Conservation (phyloP, 2,329 filamentous ascomycete genomes). For the Fusarium nurragi region DNA sequence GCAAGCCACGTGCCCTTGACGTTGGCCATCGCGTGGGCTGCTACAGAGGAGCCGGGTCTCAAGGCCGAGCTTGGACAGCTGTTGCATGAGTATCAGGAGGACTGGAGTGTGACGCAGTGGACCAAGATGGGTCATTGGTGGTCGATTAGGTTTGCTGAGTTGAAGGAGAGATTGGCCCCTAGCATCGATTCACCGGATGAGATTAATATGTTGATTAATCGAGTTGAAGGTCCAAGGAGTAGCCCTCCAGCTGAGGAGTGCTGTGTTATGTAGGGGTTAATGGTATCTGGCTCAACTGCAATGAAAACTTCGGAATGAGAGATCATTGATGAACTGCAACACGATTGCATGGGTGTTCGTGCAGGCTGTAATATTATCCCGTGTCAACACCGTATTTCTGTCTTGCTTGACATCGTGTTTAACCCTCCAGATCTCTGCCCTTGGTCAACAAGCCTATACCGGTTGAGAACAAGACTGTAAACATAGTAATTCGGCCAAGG, state of each 20-base stretch:
- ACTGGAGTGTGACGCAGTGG: slow-evolving; percentile 29
- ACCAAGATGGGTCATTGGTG: slow-evolving; percentile 30
- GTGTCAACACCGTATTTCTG: no score
- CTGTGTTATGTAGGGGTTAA: slow-evolving; percentile 22
- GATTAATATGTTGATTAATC: neutral
- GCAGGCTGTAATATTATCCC: no score
- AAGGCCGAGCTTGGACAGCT: slow-evolving; percentile 16
- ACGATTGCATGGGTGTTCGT: no score
- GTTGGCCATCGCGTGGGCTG: slow-evolving; percentile 25
- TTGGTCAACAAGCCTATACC: no score
- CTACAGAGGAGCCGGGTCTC: slow-evolving; percentile 27
- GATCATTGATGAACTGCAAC: no score
- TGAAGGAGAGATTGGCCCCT: slow-evolving; percentile 14
- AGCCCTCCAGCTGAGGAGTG: slow-evolving; percentile 20
- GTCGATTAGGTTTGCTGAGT: slow-evolving; percentile 25
- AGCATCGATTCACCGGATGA: neutral
- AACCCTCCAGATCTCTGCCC: no score
- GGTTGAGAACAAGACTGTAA: no score
- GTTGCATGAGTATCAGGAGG: slow-evolving; percentile 29
- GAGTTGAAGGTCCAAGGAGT: neutral
- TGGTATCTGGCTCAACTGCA: no score
- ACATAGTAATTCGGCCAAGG: no score
- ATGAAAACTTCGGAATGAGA: no score
- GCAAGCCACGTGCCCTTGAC: slow-evolving; percentile 34
- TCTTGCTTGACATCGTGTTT: no score